Evolutionary conservation across 371 early-diverging fungal genomes (phyloP).

Genomic region (Globomyces sp.): DNA sequence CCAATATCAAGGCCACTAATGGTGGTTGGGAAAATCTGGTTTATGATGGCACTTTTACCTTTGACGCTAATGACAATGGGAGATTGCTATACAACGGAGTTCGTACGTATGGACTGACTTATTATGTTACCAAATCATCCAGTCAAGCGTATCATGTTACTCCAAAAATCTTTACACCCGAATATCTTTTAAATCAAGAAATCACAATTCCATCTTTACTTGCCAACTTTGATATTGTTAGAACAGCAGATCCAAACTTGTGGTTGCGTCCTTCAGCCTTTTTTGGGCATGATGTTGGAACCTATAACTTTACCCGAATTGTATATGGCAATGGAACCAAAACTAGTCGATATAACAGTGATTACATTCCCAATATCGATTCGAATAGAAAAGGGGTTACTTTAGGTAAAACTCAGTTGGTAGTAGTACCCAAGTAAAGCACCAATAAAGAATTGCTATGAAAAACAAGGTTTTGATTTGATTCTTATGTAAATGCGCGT

Average conservation of each 20-base stretch:
- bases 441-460: too few species aligned
- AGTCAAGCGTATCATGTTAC: not conserved
- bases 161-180: constrained; percentile 16
- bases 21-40: constrained; percentile 3
- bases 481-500: too few species aligned
- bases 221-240: constrained; percentile 22
- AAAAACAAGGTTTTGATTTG: too few species aligned
- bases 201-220: constrained; percentile 16
- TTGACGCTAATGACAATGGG: constrained; percentile 15
- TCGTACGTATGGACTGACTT: constrained; percentile 21
- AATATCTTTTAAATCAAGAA: constrained; percentile 12
- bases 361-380: constrained; percentile 15
- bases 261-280: constrained; percentile 19
- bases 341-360: constrained; percentile 12
- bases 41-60: constrained; percentile 19
- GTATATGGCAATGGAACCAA: constrained; percentile 19
- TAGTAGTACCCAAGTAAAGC: not conserved
- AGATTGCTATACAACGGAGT: constrained; percentile 19
- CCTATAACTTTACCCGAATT: constrained; percentile 22
- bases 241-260: constrained; percentile 21
- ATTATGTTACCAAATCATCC: constrained; percentile 3
- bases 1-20: constrained; percentile 9
- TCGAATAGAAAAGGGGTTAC: constrained; percentile 4
- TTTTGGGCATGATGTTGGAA: constrained; percentile 4
- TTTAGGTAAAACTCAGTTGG: constrained; percentile 1